Base-by-base conservation (phyloP, 148 eudicot species). In the Rhododendron ovatum region DNA sequence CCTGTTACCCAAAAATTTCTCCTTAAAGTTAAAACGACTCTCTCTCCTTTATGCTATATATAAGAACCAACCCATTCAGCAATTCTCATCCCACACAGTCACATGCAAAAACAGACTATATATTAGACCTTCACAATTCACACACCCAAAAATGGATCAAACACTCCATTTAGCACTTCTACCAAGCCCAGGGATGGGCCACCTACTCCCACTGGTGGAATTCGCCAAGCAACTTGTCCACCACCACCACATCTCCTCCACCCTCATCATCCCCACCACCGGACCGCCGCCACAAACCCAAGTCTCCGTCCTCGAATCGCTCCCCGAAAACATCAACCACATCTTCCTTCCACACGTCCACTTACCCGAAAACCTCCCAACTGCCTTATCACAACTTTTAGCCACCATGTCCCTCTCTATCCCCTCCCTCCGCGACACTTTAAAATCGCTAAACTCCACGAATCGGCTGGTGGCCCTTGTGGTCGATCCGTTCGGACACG, bases 101-200 rank as follows among this genome's bases (percentile, higher is more conserved):
- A 37, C 39, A 37, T 37, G 39, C 39, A 37, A 37, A 37, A 37
- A 37, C 39, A 37, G 39, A 37, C 39, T 37, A 37, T 37, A 37
- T 37, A 37, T 37, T 37, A 37, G 39, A 37, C 39, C 39, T 37
- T 37, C 39, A 30, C 30, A 30, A 30, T 30, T 30, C 30, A 37
- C 39, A 37, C 39, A 37, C 39, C 39, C 39, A 24, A 51, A 73
- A 53, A 48, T 83, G 87, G 59, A 63, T 4, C 39, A 59, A 37
- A 30, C 90, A 18, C 84, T 87, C 39, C 94, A 91, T 22, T 48
- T 93, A 67, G 91, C 90, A n/a, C 53, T 93, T 59, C 24, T 92
- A 26, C 91, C 95, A 20, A 92, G 91, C 28, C 94, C 93, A 0
- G 95, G 93, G 3, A 93, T 93, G 92, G 95, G 94, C 55, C 94